Base-by-base conservation (phyloP, 371 early-diverging fungal genomes). In the Mortierella sp. region DNA sequence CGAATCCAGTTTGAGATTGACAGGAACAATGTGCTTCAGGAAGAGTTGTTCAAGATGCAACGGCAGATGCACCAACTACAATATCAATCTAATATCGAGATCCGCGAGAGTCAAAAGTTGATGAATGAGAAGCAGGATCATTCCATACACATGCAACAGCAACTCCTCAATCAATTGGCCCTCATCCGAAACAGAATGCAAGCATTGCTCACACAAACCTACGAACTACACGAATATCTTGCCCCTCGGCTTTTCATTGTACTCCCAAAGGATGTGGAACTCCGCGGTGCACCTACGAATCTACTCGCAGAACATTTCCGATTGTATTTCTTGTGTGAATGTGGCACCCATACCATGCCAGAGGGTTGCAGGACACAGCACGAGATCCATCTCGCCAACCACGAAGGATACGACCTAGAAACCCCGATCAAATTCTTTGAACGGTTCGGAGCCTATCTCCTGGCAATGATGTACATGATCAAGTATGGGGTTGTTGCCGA, bases 221-320 rank as follows among this genome's bases (percentile, higher is more conserved):
- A 44, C 44, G 6, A 8, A 13, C 37, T 37, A 13, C 37, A 37
- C 13, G 37, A 37, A 13, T 37, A 37, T 13, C 13, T 46, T 2
- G 21, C 31, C 8, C 57, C 57, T 0, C 37, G 39, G 5, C 25
- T 57, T 10, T 56, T 56, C 16, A 46, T 56, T 19, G 57, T 45
- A 2, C 14, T 45, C 3, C 55, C 55, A 10, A n/a, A n/a, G n/a
- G n/a, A n/a, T n/a, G n/a, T 10, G 10, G 34, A 10, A 4, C 34
- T 4, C 34, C 10, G 34, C 34, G 34, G 10, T 34, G 10, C 4
- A 10, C 34, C 10, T 4, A 34, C 34, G 34, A 53, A 25, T 4
- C 31, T 16, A 7, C 24, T 28, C 43, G 24, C 10, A 21, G 21
- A 24, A 51, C 24, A 24, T 24, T 34, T 3, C 3, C 37, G 6